A percentile compares a stretch with the other conserved stretches of the same genome.
Evolutionary conservation across 352 stramenopile species (phyloP).

Genomic region (Phytophthora melonis): DNA sequence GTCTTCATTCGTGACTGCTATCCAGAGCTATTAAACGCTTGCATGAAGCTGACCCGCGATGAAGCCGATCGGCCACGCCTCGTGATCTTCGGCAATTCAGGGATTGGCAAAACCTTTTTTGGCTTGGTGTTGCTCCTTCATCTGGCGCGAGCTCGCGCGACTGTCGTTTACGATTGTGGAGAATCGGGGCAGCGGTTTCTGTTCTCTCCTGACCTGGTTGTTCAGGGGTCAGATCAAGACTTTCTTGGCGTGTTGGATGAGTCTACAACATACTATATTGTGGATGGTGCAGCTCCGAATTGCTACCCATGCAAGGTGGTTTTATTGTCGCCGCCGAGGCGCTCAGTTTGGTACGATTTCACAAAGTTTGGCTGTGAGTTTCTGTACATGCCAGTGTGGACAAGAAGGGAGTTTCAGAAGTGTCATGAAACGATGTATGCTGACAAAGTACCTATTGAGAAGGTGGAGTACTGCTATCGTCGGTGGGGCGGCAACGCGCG

Average conservation of each 20-base stretch:
- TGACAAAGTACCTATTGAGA: not conserved
- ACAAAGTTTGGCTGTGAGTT: slow-evolving; percentile 34
- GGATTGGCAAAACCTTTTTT: too few relatives aligned
- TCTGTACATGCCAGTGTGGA: slow-evolving; percentile 1
- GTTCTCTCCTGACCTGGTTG: not conserved
- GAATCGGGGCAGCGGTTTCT: not conserved
- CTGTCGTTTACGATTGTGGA: not conserved
- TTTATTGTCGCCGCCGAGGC: slow-evolving; percentile 32
- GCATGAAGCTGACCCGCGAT: too few relatives aligned
- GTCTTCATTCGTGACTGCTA: too few relatives aligned
- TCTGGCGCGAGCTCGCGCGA: not conserved
- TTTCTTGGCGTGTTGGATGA: slow-evolving; percentile 34
- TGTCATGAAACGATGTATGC: not conserved
- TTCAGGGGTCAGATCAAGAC: not conserved
- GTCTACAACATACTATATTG: slow-evolving; percentile 35
- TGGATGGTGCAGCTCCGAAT: slow-evolving; percentile 28
- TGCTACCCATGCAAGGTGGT: slow-evolving; percentile 34
- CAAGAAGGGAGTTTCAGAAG: not conserved
- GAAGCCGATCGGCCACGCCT: too few relatives aligned
- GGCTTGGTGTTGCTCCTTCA: too few relatives aligned
- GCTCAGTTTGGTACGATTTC: not conserved
- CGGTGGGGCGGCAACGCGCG: slow-evolving; percentile 3
- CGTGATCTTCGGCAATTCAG: too few relatives aligned
- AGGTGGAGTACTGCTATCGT: not conserved
- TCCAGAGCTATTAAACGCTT: too few relatives aligned